Evolutionary conservation across 2,329 filamentous ascomycete genomes (phyloP).

Genomic region (Penicillium sp.): DNA sequence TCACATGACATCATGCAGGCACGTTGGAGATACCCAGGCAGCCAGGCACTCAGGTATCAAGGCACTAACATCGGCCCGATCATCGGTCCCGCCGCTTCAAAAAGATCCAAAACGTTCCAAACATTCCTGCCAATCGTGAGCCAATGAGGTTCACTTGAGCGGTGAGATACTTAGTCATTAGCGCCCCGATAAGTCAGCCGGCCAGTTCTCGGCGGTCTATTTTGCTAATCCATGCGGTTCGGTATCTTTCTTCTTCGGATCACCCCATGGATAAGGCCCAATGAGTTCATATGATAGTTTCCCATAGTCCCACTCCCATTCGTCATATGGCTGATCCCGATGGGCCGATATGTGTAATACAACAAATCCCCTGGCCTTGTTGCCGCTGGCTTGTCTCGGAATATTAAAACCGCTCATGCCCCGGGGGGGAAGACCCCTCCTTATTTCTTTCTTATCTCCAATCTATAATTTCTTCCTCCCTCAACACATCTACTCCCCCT

Average conservation of each 20-base stretch:
- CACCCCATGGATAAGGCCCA: conserved; percentile 33
- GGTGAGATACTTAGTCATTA: not conserved
- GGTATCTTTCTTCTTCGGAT: conserved; percentile 43
- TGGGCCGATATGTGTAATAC: conserved; percentile 33
- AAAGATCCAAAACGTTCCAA: not conserved
- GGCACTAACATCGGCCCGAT: not conserved
- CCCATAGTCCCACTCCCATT: conserved; percentile 23
- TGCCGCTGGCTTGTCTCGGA: conserved; percentile 8
- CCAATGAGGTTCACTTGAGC: not conserved
- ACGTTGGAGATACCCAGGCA: not conserved
- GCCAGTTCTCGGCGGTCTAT: conserved; percentile 42
- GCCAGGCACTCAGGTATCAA: conserved; percentile 8
- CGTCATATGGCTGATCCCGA: conserved; percentile 28
- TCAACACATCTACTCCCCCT: conserved; percentile 16
- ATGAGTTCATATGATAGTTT: conserved; percentile 11
- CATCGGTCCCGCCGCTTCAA: not conserved
- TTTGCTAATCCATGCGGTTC: conserved; percentile 41
- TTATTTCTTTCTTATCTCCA: conserved; percentile 13
- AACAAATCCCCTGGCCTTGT: conserved; percentile 1
- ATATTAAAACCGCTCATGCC: conserved; percentile 27
- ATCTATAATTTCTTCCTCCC: conserved; percentile 9
- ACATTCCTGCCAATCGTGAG: not conserved
- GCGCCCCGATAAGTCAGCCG: conserved; percentile 16
- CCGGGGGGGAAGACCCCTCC: not conserved
- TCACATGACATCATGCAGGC: not conserved